Evolutionary conservation across 345 rosid species (phyloP).

Genomic region (Lepidium aucheri): DNA sequence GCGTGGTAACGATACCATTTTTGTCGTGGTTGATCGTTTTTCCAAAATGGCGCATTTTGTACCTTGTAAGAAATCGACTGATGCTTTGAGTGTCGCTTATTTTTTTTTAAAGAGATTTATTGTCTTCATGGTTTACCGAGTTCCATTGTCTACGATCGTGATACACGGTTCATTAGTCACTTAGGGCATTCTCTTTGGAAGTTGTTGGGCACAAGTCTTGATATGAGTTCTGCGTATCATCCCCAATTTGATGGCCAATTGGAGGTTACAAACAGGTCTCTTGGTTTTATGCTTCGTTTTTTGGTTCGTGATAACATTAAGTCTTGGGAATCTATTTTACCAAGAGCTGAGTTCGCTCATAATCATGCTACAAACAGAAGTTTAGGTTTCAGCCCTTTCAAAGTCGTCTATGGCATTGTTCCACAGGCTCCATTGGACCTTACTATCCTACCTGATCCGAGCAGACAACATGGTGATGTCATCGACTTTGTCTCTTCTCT

Average conservation of each 20-base stretch:
- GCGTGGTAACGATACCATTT: neutral
- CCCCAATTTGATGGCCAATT: neutral
- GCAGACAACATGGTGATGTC: neutral
- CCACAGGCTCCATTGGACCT: neutral
- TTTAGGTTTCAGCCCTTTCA: neutral
- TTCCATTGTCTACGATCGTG: neutral
- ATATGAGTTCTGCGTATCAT: neutral
- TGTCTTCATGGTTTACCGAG: neutral
- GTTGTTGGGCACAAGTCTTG: neutral
- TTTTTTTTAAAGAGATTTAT: neutral
- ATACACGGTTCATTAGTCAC: neutral
- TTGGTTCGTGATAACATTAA: neutral
- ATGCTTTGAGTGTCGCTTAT: neutral
- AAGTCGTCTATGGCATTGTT: neutral
- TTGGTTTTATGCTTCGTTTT: neutral
- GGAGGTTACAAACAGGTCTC: neutral
- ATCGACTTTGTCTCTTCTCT: neutral
- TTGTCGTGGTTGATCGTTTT: neutral
- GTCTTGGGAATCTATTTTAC: neutral
- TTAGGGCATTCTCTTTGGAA: neutral
- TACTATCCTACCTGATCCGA: accelerated
- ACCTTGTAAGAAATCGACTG: neutral
- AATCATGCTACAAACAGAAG: neutral
- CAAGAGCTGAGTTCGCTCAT: neutral
- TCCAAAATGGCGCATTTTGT: neutral